These are phyloP conservation scores for Dipteronia sinensis DNA, from an alignment of 345 rosid species.

Conservation along the genomic window DNA sequence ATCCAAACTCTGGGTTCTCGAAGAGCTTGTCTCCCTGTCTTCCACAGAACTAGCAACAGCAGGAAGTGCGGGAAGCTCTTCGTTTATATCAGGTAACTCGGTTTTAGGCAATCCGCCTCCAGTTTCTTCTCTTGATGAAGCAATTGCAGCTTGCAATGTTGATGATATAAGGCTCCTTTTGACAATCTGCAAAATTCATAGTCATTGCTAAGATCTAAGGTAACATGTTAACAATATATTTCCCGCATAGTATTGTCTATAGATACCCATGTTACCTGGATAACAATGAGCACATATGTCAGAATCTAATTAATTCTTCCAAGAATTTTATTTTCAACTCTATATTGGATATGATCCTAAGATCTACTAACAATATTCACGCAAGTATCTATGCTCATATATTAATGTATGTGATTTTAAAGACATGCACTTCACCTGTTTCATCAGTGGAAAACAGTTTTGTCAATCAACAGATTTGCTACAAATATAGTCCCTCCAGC, in stretches of 20 bases:
- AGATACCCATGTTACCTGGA: neutral
- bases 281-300: neutral
- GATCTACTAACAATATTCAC: neutral
- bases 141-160: constrained; percentile 22
- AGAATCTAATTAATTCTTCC: neutral
- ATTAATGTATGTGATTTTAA: neutral
- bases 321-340: neutral
- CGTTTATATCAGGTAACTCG: constrained; percentile 53
- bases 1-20: constrained; percentile 76
- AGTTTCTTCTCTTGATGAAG: constrained; percentile 31
- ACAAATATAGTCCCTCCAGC: neutral
- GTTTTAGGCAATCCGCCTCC: constrained; percentile 22
- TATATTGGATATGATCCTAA: neutral
- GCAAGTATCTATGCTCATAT: neutral
- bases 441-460: neutral
- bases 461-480: neutral
- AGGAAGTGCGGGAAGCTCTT: constrained; percentile 43
- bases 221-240: constrained; percentile 4
- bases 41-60: constrained; percentile 34
- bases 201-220: neutral
- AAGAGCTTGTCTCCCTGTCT: constrained; percentile 58
- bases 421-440: neutral
- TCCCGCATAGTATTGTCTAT: neutral
- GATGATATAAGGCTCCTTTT: constrained; percentile 17
- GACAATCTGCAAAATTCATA: constrained; percentile 34